phyloP scores from a whole-genome alignment of 1,284 basidiomycete species.

The Cystobasidiaceae sp. region DNA sequence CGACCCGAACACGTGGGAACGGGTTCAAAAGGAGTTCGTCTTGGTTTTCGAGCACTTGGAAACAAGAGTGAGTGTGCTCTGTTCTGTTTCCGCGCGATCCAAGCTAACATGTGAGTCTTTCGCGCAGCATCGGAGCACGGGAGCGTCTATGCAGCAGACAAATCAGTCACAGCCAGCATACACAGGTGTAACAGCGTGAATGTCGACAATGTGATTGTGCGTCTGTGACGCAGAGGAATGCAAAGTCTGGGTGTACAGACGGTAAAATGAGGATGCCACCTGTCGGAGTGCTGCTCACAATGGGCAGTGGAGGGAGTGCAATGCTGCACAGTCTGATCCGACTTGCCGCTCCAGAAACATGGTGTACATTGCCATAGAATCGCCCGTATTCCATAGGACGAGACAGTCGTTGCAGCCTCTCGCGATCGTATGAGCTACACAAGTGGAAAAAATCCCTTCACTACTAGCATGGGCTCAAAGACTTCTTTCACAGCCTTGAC shows the following conservation, averaged over 20 bases:
- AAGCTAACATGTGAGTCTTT: background rate
- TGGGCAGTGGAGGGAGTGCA: no score
- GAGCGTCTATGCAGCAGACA: conserved; percentile 6
- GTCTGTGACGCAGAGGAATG: no score
- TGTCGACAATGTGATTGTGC: no score
- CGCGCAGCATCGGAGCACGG: conserved; percentile 10
- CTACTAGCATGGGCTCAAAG: conserved; percentile 15
- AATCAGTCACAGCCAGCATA: conserved; percentile 4
- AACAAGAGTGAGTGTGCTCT: conserved; percentile 56
- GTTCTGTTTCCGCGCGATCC: background rate
- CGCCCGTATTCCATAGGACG: no score
- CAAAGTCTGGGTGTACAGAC: no score
- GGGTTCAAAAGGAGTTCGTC: conserved; percentile 74
- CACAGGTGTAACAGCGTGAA: background rate
- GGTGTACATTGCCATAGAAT: no score
- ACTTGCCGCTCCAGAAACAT: no score
- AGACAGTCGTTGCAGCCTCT: no score
- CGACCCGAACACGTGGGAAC: conserved; percentile 83
- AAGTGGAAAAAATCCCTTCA: conserved; percentile 26
- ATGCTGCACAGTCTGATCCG: no score
- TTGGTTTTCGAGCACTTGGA: conserved; percentile 80
- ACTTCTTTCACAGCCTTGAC: conserved; percentile 10
- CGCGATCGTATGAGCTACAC: no score
- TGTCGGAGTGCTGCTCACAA: no score
- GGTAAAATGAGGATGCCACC: no score